These are phyloP conservation scores for Alternaria hordeiaustralica DNA, from an alignment of 2,329 filamentous ascomycete species.

Conservation along the genomic window DNA sequence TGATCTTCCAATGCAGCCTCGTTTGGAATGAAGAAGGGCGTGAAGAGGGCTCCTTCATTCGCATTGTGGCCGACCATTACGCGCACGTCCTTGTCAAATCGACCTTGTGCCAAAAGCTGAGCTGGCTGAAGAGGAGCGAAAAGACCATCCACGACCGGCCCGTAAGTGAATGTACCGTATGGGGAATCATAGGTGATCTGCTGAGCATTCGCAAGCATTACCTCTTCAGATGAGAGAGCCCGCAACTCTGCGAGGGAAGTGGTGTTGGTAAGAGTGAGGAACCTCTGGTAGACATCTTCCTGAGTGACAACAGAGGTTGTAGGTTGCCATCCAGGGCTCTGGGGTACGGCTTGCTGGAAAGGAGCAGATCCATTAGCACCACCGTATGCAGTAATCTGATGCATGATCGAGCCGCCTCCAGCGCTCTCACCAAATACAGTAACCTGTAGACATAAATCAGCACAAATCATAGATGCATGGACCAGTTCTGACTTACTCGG, in stretches of 20 bases:
- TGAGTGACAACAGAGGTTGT: conserved; percentile 31
- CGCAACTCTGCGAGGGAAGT: conserved; percentile 45
- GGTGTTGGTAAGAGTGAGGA: conserved; percentile 42
- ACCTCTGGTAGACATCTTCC: conserved; percentile 39
- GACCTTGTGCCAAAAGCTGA: conserved; percentile 45
- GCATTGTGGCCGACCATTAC: conserved; percentile 53
- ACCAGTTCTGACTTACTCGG: conserved; percentile 26
- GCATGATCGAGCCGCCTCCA: conserved; percentile 49
- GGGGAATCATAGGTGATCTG: conserved; percentile 37
- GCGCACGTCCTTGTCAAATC: conserved; percentile 44
- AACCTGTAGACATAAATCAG: conserved; percentile 1
- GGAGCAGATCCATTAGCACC: conserved; percentile 47
- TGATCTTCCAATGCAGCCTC: conserved; percentile 35
- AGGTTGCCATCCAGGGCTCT: conserved; percentile 51
- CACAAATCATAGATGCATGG: not conserved
- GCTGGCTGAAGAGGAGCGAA: conserved; percentile 42
- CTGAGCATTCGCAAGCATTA: conserved; percentile 45
- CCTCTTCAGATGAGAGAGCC: conserved; percentile 33
- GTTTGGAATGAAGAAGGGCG: conserved; percentile 46
- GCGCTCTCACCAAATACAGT: conserved; percentile 50
- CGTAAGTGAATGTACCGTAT: conserved; percentile 46
- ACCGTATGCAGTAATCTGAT: conserved; percentile 51
- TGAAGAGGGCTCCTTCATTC: conserved; percentile 55
- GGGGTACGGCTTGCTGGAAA: conserved; percentile 48
- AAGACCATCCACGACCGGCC: conserved; percentile 44